These are phyloP conservation scores for Cercospora zeae-maydis DNA, from an alignment of 2,329 filamentous ascomycete species.

Conservation along the genomic window DNA sequence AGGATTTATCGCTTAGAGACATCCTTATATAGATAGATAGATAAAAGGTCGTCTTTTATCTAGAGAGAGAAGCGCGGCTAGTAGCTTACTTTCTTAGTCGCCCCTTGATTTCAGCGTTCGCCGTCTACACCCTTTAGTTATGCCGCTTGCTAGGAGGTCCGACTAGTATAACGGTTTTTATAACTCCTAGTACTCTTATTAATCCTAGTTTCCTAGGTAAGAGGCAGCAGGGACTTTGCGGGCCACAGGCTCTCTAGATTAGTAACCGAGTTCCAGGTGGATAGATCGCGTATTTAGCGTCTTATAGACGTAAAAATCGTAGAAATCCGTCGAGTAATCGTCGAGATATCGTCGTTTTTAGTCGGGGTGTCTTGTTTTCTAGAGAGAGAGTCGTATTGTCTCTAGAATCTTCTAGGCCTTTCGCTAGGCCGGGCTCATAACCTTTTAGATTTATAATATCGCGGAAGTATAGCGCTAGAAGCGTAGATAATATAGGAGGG, in stretches of 20 bases:
- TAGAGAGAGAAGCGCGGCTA: not conserved
- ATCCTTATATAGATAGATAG: too few relatives aligned
- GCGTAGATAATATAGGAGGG: too few relatives aligned
- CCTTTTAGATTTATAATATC: too few relatives aligned
- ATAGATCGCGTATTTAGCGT: not conserved
- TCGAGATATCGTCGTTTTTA: not conserved
- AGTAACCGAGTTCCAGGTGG: too few relatives aligned
- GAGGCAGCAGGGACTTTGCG: not conserved
- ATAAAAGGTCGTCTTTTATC: too few relatives aligned
- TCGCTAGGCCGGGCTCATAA: not conserved
- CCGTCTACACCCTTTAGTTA: not conserved
- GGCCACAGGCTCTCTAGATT: not conserved
- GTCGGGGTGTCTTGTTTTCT: not conserved
- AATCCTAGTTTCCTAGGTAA: not conserved
- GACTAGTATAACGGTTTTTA: not conserved
- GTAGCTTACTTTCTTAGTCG: not conserved
- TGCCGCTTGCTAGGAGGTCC: not conserved
- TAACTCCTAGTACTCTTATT: not conserved
- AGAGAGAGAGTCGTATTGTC: too few relatives aligned
- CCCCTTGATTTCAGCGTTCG: not conserved
- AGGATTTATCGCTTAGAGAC: too few relatives aligned
- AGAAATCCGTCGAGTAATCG: not conserved
- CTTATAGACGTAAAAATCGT: not conserved
- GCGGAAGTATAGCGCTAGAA: too few relatives aligned
- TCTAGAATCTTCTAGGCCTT: not conserved